Evolutionary conservation across 2,329 filamentous ascomycete species (phyloP).

Genomic region (Plenodomus tracheiphilus): DNA sequence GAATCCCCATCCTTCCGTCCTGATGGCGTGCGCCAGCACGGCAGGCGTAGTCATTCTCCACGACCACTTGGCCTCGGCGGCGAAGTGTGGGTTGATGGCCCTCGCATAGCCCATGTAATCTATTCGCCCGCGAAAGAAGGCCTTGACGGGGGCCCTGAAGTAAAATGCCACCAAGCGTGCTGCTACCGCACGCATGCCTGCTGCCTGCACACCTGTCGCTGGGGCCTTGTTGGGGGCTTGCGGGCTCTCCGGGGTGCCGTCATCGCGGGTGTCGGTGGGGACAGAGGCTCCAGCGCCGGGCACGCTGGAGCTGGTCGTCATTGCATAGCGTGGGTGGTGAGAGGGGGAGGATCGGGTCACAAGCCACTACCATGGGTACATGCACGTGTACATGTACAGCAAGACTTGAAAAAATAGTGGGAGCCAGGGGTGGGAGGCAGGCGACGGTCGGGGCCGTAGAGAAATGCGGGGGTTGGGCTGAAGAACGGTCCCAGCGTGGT

Average conservation of each 20-base stretch:
- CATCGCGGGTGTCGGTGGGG: constrained; percentile 20
- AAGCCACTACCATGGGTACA: too few relatives aligned
- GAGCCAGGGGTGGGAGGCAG: too few relatives aligned
- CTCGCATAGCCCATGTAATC: constrained; percentile 74
- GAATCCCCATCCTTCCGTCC: constrained; percentile 72
- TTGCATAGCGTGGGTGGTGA: constrained; percentile 36
- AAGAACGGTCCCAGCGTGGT: too few relatives aligned
- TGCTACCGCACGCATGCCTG: constrained; percentile 79
- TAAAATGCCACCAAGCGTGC: constrained; percentile 87
- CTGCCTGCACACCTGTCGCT: constrained; percentile 77
- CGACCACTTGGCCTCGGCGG: constrained; percentile 57
- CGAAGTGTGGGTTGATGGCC: constrained; percentile 62
- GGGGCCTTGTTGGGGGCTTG: constrained; percentile 57
- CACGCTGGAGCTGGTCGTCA: constrained; percentile 41
- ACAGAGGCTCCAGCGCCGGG: constrained; percentile 35
- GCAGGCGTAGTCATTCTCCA: constrained; percentile 70
- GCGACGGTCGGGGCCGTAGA: too few relatives aligned
- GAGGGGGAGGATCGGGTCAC: too few relatives aligned
- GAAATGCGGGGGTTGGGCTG: too few relatives aligned
- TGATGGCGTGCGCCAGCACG: constrained; percentile 68
- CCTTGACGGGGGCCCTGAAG: constrained; percentile 86
- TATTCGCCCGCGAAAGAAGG: constrained; percentile 87
- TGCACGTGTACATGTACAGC: too few relatives aligned
- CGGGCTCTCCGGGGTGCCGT: constrained; percentile 19
- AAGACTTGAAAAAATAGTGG: too few relatives aligned